These are phyloP conservation scores for Nectriaceae sp. DNA, from an alignment of 2,329 filamentous ascomycete genomes.

Conservation along the genomic window DNA sequence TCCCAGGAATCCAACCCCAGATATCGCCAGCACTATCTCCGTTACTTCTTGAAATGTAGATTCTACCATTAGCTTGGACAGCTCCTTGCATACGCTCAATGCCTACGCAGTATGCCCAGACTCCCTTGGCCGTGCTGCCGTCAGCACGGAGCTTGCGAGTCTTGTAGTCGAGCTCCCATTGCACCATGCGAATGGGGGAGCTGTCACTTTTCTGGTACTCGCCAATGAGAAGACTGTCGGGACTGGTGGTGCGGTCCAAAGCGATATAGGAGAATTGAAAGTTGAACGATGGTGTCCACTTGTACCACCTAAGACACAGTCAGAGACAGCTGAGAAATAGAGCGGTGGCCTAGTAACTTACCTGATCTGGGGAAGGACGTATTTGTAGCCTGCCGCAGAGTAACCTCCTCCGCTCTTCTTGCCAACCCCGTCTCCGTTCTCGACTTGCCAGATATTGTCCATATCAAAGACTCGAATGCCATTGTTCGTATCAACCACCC, in stretches of 20 bases:
- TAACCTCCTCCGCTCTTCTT: conserved; percentile 30
- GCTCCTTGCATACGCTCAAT: conserved; percentile 37
- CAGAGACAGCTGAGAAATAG: not conserved
- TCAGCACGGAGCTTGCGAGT: conserved; percentile 28
- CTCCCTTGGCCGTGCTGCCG: conserved; percentile 20
- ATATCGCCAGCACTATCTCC: conserved; percentile 32
- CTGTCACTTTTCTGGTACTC: conserved; percentile 32
- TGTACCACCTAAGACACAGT: conserved; percentile 22
- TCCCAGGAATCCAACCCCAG: conserved; percentile 33
- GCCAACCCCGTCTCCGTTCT: conserved; percentile 32
- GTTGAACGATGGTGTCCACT: conserved; percentile 24
- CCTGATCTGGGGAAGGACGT: conserved; percentile 37
- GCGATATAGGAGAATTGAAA: conserved; percentile 38
- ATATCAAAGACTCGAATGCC: conserved; percentile 39
- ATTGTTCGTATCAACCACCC: conserved; percentile 36
- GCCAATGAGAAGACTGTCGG: conserved; percentile 34
- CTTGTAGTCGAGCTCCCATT: conserved; percentile 32
- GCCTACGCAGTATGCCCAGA: conserved; percentile 35
- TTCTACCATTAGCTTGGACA: conserved; percentile 31
- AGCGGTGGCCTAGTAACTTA: too few relatives aligned
- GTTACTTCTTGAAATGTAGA: conserved; percentile 37
- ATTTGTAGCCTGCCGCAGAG: conserved; percentile 34
- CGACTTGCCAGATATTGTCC: conserved; percentile 38
- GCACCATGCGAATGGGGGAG: conserved; percentile 30
- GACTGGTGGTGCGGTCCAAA: conserved; percentile 35